Base-by-base conservation (phyloP, 2,329 filamentous ascomycete species). In the Xenoacremonium recifei region DNA sequence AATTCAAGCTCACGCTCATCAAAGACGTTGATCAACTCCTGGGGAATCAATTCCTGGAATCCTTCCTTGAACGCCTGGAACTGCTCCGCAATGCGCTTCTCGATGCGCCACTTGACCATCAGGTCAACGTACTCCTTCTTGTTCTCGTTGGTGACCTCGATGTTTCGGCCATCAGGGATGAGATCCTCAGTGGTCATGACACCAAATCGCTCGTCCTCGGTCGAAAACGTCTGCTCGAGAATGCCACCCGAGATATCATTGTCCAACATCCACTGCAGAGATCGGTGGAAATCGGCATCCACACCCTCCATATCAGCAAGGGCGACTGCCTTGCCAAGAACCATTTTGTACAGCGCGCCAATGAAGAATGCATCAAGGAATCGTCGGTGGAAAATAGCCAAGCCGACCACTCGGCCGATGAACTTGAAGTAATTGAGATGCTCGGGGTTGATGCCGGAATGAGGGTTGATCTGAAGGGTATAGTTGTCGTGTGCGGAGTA, bases 351-450 rank as follows among this genome's bases (percentile, higher is more conserved):
- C 61, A 99, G 84, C 21, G 93, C 93, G 36, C 93, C 93, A 62
- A 99, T 97, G 69, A 99, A 99, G 76, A 99, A 99, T 23, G 93
- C 95, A 65, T 99, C 93, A 50, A 99, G 73, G 78, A 99, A 99
- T 37, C 93, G 85, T 44, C 93, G 82, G 69, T 99, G 93, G 83
- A 99, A 99, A 61, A 99, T 99, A 47, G 93, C 92, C 55, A 99
- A 70, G 47, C 93, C 93, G 45, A 99, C 93, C 20, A 99, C 93
- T 46, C 93, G 89, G 36, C 93, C 93, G 60, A 99, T 99, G 64
- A 99, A 99, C 69, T 96, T 97, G 82, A 99, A 99, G 73, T 97
- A 99, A 66, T 96, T 97, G 60, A 99, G 75, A 80, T 99, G 93
- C 70, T 99, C 93, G 1, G 93, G 93, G 69, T 99, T 99, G 70